Base-by-base conservation (phyloP, 352 stramenopile species). In the Halophytophthora batemanensis region DNA sequence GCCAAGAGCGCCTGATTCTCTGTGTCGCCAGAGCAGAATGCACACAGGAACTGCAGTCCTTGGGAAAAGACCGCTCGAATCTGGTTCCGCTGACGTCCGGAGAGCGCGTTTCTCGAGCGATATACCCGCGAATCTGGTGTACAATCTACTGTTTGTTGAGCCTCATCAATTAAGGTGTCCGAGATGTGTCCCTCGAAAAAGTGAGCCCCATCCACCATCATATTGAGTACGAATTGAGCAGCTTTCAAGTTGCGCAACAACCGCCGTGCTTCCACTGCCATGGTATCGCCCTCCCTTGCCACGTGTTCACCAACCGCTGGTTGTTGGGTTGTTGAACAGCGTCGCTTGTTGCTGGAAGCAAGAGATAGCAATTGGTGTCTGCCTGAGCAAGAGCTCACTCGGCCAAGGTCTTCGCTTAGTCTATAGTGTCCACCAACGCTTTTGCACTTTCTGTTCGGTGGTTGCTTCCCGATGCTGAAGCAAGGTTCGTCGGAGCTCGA, bases 181-280 rank as follows among this genome's bases (percentile, higher is more conserved):
- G 42, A 51, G 22, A 76, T 38, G 45, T 88, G 74, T 0, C 71
- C 71, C 44, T 87, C 74, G 17, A 82, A 90, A 40, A 86, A 86
- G 49, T 90, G 77, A 12, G 74, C 76, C 8, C 79, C 79, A 63
- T 87, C 77, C 17, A 71, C 56, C 45, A 90, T 64, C 72, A 90
- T 86, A 17, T 63, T 79, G 12, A 87, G 46, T 8, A 86, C 72
- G 46, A 85, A 79, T 35, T 87, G 61, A 10, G 74, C 63, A 12
- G 73, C 75, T 47, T 60, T 58, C 21, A 88, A 38, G 46, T 90
- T 90, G 14, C 75, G 59, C 29, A 90, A 52, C 35, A 90, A 54
- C 3, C 79, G 70, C 5, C 56, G 60, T 37, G 74, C 73, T 74
- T 88, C 74, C 23, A 67, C 40, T 11, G 53, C 44, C 25, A 76